Conservation (phyloP, 176 grass and related monocot species). For the Cocos nucifera region DNA sequence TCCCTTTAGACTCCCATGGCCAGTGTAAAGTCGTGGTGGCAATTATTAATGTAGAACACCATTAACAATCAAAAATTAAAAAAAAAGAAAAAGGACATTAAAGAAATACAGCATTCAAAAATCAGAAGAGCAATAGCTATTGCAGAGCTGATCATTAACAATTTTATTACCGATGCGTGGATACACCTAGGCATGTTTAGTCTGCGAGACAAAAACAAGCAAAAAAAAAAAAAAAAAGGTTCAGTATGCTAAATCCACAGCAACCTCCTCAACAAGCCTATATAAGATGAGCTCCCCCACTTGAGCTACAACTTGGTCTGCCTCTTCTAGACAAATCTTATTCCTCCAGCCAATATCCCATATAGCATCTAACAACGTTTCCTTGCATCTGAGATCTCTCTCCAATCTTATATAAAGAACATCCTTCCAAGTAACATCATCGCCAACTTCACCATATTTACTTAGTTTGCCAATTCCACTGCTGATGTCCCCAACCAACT, state of each 20-base stretch:
- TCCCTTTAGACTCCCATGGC: too few relatives aligned
- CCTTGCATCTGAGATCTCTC: slow-evolving; percentile 47
- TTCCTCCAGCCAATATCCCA: slow-evolving; percentile 73
- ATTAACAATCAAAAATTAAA: too few relatives aligned
- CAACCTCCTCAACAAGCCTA: slow-evolving; percentile 45
- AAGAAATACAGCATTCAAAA: too few relatives aligned
- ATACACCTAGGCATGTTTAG: too few relatives aligned
- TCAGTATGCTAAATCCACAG: slow-evolving; percentile 19
- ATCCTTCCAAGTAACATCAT: slow-evolving; percentile 23
- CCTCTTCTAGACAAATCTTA: slow-evolving; percentile 56
- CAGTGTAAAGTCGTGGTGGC: too few relatives aligned
- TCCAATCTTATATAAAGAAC: slow-evolving; percentile 51
- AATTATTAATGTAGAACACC: too few relatives aligned
- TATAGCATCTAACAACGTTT: slow-evolving; percentile 24
- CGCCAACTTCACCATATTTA: slow-evolving; percentile 15
- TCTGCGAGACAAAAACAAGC: too few relatives aligned
- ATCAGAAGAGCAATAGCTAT: too few relatives aligned
- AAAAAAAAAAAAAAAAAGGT: too few relatives aligned
- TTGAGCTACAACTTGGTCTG: slow-evolving; percentile 30
- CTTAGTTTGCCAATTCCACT: slow-evolving; percentile 28
- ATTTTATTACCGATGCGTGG: too few relatives aligned
- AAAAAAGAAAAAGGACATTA: too few relatives aligned
- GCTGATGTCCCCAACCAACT: slow-evolving; percentile 34
- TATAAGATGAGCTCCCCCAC: slow-evolving; percentile 33
- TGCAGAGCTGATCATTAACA: too few relatives aligned